Conservation (phyloP, 1,284 basidiomycete genomes). For the Pseudozyma thailandica region DNA sequence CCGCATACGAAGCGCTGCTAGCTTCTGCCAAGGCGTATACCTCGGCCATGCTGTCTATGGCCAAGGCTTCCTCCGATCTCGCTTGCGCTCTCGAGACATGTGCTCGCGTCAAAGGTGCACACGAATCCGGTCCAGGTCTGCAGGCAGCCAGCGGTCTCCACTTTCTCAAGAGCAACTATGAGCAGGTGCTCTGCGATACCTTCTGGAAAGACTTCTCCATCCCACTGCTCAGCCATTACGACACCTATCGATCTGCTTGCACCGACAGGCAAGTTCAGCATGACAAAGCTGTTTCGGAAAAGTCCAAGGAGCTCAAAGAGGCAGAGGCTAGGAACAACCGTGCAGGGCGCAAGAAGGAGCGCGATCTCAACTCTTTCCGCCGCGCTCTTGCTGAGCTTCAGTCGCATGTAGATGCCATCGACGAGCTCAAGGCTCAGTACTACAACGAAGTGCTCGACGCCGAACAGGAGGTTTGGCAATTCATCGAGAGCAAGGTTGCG, state of each 20-base stretch:
- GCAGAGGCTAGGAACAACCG: conserved; percentile 90
- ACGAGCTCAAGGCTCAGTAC: conserved; percentile 81
- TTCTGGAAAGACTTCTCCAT: conserved; percentile 90
- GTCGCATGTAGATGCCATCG: conserved; percentile 85
- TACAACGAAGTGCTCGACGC: conserved; percentile 88
- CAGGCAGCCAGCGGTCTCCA: conserved; percentile 76
- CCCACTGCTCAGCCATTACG: conserved; percentile 83
- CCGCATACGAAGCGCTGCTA: conserved; percentile 86
- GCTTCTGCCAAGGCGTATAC: conserved; percentile 84
- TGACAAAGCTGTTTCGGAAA: conserved; percentile 73
- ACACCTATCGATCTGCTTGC: conserved; percentile 80
- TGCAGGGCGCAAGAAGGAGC: conserved; percentile 75
- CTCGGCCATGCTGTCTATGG: conserved; percentile 82
- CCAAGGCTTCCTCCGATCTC: conserved; percentile 83
- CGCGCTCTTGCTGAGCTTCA: conserved; percentile 75
- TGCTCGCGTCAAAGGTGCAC: conserved; percentile 64
- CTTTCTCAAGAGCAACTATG: conserved; percentile 90
- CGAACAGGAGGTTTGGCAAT: conserved; percentile 92
- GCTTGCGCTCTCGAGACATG: conserved; percentile 74
- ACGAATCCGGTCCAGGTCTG: conserved; percentile 54
- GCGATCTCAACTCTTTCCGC: conserved; percentile 69
- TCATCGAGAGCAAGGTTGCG: conserved; percentile 74
- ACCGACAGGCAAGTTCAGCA: conserved; percentile 69
- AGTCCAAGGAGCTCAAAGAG: conserved; percentile 83
- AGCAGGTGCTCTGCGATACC: conserved; percentile 87